Base-by-base conservation (phyloP, 306 rosid genomes). In the Potentilla sterilis region DNA sequence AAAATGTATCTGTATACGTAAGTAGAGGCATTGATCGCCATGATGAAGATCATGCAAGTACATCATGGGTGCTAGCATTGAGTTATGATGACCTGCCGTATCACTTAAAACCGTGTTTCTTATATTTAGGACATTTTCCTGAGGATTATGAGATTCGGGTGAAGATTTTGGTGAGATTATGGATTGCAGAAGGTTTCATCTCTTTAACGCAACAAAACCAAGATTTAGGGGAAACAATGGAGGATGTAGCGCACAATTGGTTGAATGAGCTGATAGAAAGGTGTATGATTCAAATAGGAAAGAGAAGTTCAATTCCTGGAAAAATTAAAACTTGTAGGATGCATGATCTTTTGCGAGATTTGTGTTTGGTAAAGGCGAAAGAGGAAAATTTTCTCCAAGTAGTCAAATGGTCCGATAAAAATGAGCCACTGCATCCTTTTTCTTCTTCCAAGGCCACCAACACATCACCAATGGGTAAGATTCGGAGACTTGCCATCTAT, bases 401-500 rank as follows among this genome's bases (percentile, higher is more conserved):
- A 1, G 18, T 8, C 32, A 18, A 55, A 4, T 2, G 15, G 10
- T 46, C 15, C 15, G 4, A 11, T 46, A 46, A 46, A 12, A 46
- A 46, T 46, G 49, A 34, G 2, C 5, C 52, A 21, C 55, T 4
- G 2, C 16, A 37, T 52, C 22, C 49, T 2, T 0, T 46, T 46
- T 46, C 49, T 46, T 46, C 49, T 3, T 46, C 49, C 49, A 46
- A 2, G 49, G 49, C 0, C 10, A 46, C 49, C 0, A 11, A 11
- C 11, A 15, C 3, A 63, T 38, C 68, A 63, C 44, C 43, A 13
- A 24, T 7, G 42, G 42, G 40, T 70, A 74, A 55, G 64, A 74
- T 86, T 71, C 87, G 90, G 18, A 81, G 88, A 47, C 83, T 88
- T 48, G 81, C 86, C 52, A 12, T 86, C 18, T 84, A 67, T 59